Evolutionary conservation across 2,329 filamentous ascomycete species (phyloP).

Genomic region (Penicillium brasilianum): DNA sequence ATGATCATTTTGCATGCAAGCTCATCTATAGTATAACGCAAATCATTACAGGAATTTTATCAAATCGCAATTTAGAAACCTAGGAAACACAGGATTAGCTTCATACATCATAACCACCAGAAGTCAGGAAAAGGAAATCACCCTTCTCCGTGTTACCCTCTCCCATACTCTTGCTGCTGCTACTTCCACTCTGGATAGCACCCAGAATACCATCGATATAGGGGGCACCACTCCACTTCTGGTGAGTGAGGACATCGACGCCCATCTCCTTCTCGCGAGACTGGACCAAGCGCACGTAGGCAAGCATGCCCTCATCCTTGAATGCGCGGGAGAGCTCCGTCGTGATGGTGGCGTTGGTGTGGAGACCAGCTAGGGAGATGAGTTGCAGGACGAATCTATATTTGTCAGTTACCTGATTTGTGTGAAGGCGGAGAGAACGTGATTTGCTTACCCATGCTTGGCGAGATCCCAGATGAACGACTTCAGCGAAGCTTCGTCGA

Average conservation of each 20-base stretch:
- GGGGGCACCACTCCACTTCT: slow-evolving; percentile 74
- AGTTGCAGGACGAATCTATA: slow-evolving; percentile 65
- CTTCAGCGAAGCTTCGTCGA: slow-evolving; percentile 78
- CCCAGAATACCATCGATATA: slow-evolving; percentile 91
- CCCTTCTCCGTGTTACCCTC: slow-evolving; percentile 83
- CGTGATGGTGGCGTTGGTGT: slow-evolving; percentile 66
- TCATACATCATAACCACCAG: neutral
- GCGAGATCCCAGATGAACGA: slow-evolving; percentile 97
- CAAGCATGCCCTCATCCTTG: slow-evolving; percentile 91
- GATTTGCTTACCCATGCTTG: slow-evolving; percentile 77
- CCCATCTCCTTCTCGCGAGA: slow-evolving; percentile 85
- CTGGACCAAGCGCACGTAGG: slow-evolving; percentile 95
- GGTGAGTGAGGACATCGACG: slow-evolving; percentile 91
- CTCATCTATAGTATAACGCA: slow-evolving; percentile 3
- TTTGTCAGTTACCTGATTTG: slow-evolving; percentile 21
- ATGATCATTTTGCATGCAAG: slow-evolving; percentile 2
- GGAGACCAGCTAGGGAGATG: slow-evolving; percentile 68
- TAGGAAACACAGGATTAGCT: neutral
- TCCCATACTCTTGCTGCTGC: slow-evolving; percentile 89
- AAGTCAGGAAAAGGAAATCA: slow-evolving; percentile 25
- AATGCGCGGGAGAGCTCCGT: slow-evolving; percentile 80
- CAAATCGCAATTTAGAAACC: slow-evolving; percentile 1
- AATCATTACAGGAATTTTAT: slow-evolving; percentile 8
- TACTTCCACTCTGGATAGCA: slow-evolving; percentile 88
- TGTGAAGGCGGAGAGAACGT: neutral